These are phyloP conservation scores for Talaromyces albobiverticillius DNA, from an alignment of 2,329 filamentous ascomycete genomes.

Conservation along the genomic window DNA sequence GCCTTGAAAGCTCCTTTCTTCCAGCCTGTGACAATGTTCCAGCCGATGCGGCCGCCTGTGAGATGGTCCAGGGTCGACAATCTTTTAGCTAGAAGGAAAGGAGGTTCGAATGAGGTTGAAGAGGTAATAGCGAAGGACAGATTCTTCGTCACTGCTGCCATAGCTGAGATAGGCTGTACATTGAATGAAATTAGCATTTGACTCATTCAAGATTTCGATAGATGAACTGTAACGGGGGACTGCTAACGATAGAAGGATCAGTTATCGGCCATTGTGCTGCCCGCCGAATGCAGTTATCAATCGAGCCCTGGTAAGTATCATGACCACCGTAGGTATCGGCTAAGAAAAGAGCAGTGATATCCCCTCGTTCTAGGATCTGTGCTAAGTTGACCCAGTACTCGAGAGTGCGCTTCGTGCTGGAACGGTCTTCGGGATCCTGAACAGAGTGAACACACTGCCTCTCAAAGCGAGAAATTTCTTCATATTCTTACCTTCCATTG, in stretches of 20 bases:
- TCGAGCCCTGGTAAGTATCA: conserved; percentile 64
- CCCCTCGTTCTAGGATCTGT: conserved; percentile 46
- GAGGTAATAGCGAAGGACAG: conserved; percentile 67
- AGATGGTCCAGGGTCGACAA: conserved; percentile 66
- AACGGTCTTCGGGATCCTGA: conserved; percentile 29
- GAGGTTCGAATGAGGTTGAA: conserved; percentile 66
- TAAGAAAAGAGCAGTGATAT: conserved; percentile 52
- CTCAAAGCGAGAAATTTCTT: too few relatives aligned
- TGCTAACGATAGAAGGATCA: conserved; percentile 51
- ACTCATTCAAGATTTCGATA: neutral
- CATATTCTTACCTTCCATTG: conserved; percentile 18
- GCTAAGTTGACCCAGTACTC: conserved; percentile 49
- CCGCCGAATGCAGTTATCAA: conserved; percentile 56
- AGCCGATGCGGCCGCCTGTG: conserved; percentile 59
- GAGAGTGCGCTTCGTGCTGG: conserved; percentile 37
- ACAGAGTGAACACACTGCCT: conserved; percentile 23
- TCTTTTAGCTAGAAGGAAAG: conserved; percentile 65
- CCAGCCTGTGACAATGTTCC: conserved; percentile 67
- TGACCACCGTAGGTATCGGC: conserved; percentile 57
- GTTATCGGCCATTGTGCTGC: conserved; percentile 70
- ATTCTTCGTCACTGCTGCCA: conserved; percentile 65
- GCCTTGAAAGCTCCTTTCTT: conserved; percentile 62
- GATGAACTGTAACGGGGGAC: neutral
- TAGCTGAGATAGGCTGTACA: conserved; percentile 58
- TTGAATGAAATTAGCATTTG: neutral